These are phyloP conservation scores for Talaromyces islandicus DNA, from an alignment of 2,329 filamentous ascomycete genomes.

Conservation along the genomic window DNA sequence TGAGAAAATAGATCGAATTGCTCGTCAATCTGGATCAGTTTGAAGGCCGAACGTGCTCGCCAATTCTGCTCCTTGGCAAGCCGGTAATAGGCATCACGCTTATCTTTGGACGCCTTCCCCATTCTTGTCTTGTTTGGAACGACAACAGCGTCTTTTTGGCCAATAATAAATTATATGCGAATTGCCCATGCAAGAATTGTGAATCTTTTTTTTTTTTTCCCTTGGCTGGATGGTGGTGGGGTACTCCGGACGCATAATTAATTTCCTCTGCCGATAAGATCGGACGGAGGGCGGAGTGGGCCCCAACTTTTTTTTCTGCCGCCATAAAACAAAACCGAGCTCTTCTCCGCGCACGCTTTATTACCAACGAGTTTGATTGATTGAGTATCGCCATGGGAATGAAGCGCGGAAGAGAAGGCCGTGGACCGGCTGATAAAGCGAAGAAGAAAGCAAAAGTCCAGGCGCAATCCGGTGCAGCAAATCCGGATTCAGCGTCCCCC, in stretches of 20 bases:
- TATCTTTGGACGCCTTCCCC: slow-evolving; percentile 98
- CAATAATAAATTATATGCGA: not conserved
- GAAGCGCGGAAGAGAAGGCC: slow-evolving; percentile 30
- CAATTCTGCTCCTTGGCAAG: slow-evolving; percentile 98
- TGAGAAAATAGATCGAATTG: slow-evolving; percentile 88
- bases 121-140: slow-evolving; percentile 42
- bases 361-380: not conserved
- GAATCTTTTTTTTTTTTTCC: not conserved
- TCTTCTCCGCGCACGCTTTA: slow-evolving; percentile 14
- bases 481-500: slow-evolving; percentile 17
- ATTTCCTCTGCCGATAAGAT: slow-evolving; percentile 11
- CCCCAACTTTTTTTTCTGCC: slow-evolving; percentile 28
- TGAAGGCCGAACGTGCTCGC: slow-evolving; percentile 94
- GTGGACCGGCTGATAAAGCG: slow-evolving; percentile 19
- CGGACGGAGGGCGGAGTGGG: slow-evolving; percentile 4
- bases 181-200: not conserved
- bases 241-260: not conserved
- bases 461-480: slow-evolving; percentile 11
- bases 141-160: not conserved
- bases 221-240: slow-evolving; percentile 2
- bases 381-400: slow-evolving; percentile 25
- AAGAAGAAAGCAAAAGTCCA: slow-evolving; percentile 32
- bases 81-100: slow-evolving; percentile 95
- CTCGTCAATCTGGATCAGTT: slow-evolving; percentile 90
- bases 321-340: slow-evolving; percentile 16